Conservation (phyloP, 805 yeast species). For the Pichia californica region DNA sequence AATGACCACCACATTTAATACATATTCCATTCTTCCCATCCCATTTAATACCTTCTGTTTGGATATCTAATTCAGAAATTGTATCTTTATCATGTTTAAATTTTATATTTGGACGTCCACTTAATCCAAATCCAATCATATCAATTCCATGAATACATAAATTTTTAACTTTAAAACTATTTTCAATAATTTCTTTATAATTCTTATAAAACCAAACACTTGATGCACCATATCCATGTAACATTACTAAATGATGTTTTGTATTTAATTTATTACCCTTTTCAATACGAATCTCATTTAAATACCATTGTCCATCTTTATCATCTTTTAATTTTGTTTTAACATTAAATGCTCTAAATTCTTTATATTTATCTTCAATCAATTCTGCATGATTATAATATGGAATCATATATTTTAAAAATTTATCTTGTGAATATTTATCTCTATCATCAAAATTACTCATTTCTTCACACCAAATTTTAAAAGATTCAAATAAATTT, state of each 20-base stretch:
- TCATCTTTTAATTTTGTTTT: conserved; percentile 14
- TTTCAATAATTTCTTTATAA: conserved; percentile 36
- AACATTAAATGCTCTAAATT: conserved; percentile 15
- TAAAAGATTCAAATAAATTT: conserved; percentile 14
- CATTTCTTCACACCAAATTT: conserved; percentile 21
- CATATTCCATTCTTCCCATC: conserved; percentile 11
- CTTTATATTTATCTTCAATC: conserved; percentile 6
- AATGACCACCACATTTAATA: conserved; percentile 11
- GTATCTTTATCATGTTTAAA: conserved; percentile 18
- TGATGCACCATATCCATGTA: conserved; percentile 55
- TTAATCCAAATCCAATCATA: conserved; percentile 49
- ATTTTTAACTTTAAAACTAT: conserved; percentile 15
- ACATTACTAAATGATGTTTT: conserved; percentile 39
- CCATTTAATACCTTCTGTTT: conserved; percentile 18
- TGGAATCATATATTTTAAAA: conserved; percentile 20
- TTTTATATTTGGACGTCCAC: conserved; percentile 38
- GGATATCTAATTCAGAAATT: conserved; percentile 22
- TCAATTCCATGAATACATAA: conserved; percentile 37
- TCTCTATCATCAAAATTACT: conserved; percentile 16
- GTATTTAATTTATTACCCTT: conserved; percentile 5
- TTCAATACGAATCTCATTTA: conserved; percentile 26
- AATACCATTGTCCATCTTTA: conserved; percentile 10
- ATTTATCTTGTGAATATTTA: conserved; percentile 20
- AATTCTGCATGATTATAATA: conserved; percentile 18
- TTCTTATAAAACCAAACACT: conserved; percentile 52